Evolutionary conservation across 2,329 filamentous ascomycete genomes (phyloP).

Genomic region (Knufia petricola): DNA sequence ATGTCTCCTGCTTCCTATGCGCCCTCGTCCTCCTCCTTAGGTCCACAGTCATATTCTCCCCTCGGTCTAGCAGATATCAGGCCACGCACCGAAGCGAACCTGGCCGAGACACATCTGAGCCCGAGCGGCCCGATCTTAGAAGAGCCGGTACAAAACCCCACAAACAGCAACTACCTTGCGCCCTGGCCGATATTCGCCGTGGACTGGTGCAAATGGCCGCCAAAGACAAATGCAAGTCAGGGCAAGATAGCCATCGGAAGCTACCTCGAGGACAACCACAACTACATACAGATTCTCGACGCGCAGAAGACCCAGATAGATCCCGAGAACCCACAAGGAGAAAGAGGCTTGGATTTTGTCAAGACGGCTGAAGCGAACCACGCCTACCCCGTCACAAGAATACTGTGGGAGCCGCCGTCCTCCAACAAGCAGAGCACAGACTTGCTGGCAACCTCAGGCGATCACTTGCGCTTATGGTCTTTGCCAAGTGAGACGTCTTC

Average conservation of each 20-base stretch:
- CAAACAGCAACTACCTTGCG: conserved; percentile 82
- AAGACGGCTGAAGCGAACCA: conserved; percentile 95
- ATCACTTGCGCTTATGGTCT: conserved; percentile 90
- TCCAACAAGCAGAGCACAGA: conserved; percentile 93
- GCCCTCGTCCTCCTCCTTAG: conserved; percentile 33
- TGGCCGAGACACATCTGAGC: conserved; percentile 61
- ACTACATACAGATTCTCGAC: conserved; percentile 97
- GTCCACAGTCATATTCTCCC: conserved; percentile 65
- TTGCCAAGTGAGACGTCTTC: conserved; percentile 51
- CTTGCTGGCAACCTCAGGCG: conserved; percentile 85
- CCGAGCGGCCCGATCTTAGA: conserved; percentile 53
- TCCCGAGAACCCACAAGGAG: conserved; percentile 59
- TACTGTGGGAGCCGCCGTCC: conserved; percentile 92
- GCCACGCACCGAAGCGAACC: conserved; percentile 70
- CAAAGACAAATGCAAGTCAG: conserved; percentile 57
- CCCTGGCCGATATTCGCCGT: conserved; percentile 95
- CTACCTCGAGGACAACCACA: conserved; percentile 95
- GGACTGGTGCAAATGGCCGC: conserved; percentile 98
- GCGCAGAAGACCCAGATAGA: conserved; percentile 65
- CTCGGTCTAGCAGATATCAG: conserved; percentile 87
- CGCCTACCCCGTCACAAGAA: conserved; percentile 90
- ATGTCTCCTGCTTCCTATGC: conserved; percentile 36
- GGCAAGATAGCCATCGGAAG: conserved; percentile 93
- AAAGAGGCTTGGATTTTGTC: conserved; percentile 75
- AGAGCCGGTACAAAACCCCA: conserved; percentile 54